Conservation (phyloP, 768 basidiomycete species). For the Ramaria sp. region DNA sequence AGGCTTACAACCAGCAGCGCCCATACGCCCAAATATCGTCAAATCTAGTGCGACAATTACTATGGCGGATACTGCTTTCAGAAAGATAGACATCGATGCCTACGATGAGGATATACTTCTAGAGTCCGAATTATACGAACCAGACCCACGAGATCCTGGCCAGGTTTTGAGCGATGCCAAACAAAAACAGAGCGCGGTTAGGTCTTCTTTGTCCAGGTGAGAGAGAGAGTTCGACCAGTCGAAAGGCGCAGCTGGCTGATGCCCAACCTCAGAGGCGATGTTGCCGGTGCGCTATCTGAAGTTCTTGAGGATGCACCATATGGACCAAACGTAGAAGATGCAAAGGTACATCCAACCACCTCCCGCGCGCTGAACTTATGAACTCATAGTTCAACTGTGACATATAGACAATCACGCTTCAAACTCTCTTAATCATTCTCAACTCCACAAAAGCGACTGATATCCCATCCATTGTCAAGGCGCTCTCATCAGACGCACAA, state of each 20-base stretch:
- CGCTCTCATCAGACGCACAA: conserved; percentile 61
- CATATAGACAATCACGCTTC: conserved; percentile 60
- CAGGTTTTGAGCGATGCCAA: conserved; percentile 65
- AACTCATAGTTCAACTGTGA: neutral
- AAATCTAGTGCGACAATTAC: neutral
- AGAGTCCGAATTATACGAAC: conserved; percentile 77
- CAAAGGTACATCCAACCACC: conserved; percentile 52
- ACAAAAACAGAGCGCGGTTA: conserved; percentile 59
- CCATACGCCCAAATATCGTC: neutral
- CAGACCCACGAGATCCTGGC: conserved; percentile 66
- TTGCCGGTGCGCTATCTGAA: conserved; percentile 53
- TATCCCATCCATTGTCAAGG: conserved; percentile 63
- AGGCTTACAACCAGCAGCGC: no score
- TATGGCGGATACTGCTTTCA: conserved; percentile 36
- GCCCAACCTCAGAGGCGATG: conserved; percentile 53
- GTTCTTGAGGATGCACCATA: conserved; percentile 80
- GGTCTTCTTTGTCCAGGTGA: conserved; percentile 65
- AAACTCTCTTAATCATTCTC: conserved; percentile 75
- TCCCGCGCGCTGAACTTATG: neutral
- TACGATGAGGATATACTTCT: conserved; percentile 87
- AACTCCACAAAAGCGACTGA: conserved; percentile 91
- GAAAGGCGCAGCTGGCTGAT: neutral
- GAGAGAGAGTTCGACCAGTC: conserved; percentile 19
- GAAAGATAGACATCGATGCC: conserved; percentile 90
- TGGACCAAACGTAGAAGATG: conserved; percentile 77